phyloP scores from a whole-genome alignment of 2,329 filamentous ascomycete species.

The Xylaria hypoxylon region DNA sequence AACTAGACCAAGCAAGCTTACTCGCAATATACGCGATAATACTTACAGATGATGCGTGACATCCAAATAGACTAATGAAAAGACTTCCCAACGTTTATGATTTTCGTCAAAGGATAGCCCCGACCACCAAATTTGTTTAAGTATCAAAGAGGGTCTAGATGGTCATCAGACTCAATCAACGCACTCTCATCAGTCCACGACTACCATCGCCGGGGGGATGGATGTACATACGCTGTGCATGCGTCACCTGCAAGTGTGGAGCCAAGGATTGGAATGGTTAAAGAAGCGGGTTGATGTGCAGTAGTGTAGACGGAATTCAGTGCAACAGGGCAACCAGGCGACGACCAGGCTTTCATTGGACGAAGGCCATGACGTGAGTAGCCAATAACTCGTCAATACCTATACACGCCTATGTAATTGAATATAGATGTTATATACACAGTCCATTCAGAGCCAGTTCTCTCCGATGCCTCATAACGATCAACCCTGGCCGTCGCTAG shows the following conservation, averaged over 20 bases:
- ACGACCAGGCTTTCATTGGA: constrained; percentile 25
- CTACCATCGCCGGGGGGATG: constrained; percentile 18
- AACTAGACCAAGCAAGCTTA: neutral
- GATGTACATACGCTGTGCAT: constrained; percentile 22
- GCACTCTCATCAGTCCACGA: constrained; percentile 37
- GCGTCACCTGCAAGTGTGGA: constrained; percentile 27
- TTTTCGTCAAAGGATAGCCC: constrained; percentile 3
- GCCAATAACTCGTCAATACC: constrained; percentile 17
- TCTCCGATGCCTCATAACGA: constrained; percentile 4
- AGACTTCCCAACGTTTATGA: constrained; percentile 9
- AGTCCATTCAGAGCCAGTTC: constrained; percentile 12
- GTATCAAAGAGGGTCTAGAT: constrained; percentile 12
- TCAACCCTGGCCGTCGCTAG: constrained; percentile 17
- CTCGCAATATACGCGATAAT: constrained; percentile 16
- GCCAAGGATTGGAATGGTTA: constrained; percentile 23
- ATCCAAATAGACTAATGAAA: constrained; percentile 26
- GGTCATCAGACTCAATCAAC: constrained; percentile 32
- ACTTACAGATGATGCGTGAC: constrained; percentile 30
- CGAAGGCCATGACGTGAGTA: neutral
- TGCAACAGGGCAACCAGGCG: constrained; percentile 18
- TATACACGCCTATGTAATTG: constrained; percentile 25
- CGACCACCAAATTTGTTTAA: constrained; percentile 6
- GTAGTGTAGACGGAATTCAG: constrained; percentile 21
- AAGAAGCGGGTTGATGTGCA: constrained; percentile 22
- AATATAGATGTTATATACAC: constrained; percentile 23